These are phyloP conservation scores for Globomyces pollinis-pini DNA, from an alignment of 192 early-diverging fungal species.

Conservation along the genomic window DNA sequence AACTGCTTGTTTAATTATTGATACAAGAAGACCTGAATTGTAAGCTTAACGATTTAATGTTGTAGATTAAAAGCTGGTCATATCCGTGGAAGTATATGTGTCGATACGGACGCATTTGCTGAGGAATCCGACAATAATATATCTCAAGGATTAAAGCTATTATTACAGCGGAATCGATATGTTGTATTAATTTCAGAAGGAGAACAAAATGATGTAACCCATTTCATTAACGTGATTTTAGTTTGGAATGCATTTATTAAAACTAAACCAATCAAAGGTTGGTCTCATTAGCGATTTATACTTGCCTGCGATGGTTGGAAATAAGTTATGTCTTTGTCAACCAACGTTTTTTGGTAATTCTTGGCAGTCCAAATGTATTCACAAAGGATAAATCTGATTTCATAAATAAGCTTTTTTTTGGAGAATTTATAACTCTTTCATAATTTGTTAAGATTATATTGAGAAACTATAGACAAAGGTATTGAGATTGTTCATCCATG, in stretches of 20 bases:
- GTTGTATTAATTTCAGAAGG: not conserved
- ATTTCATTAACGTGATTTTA: not conserved
- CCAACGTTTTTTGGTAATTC: constrained; percentile 10
- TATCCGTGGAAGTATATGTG: not conserved
- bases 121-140: not conserved
- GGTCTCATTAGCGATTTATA: not conserved
- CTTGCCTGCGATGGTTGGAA: not conserved
- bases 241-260: constrained; percentile 2
- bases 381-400: too few relatives aligned
- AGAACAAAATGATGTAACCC: not conserved
- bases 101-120: not conserved
- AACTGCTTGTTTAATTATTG: not conserved
- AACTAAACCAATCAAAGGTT: not conserved
- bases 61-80: not conserved
- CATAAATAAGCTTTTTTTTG: too few relatives aligned
- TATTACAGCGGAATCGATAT: not conserved
- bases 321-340: constrained; percentile 3
- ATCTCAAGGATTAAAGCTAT: not conserved
- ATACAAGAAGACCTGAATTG: not conserved
- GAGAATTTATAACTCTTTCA: too few relatives aligned
- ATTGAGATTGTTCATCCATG: too few relatives aligned
- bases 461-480: too few relatives aligned
- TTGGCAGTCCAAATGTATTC: constrained; percentile 5
- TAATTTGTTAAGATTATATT: too few relatives aligned
- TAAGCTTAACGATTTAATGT: too few relatives aligned